Evolutionary conservation across 169 alveolate genomes (phyloP).

Genomic region (Plasmodium vinckei): DNA sequence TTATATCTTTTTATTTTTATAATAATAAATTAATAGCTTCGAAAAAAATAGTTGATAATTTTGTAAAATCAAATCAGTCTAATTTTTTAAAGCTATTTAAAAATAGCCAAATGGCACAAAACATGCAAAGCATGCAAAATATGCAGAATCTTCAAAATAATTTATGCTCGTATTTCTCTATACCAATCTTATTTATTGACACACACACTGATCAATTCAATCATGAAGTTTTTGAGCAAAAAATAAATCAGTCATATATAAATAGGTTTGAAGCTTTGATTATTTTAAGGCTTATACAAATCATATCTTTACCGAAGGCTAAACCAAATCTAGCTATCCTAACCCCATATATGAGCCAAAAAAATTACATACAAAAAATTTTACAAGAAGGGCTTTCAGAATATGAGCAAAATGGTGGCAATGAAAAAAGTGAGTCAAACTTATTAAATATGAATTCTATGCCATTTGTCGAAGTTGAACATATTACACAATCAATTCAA

Average conservation of each 20-base stretch:
- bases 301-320: background rate
- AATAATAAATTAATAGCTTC: slow-evolving; percentile 68
- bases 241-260: slow-evolving; percentile 45
- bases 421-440: background rate
- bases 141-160: no score
- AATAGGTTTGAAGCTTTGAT: slow-evolving; percentile 48
- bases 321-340: slow-evolving; percentile 43
- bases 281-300: slow-evolving; percentile 40
- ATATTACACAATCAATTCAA: background rate
- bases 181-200: slow-evolving; percentile 66
- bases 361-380: slow-evolving; percentile 33
- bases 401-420: background rate
- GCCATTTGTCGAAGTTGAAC: background rate
- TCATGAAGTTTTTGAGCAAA: slow-evolving; percentile 22
- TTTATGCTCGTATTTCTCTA: background rate
- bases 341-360: slow-evolving; percentile 67
- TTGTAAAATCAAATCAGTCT: background rate
- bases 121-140: no score
- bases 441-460: background rate
- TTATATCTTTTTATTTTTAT: slow-evolving; percentile 65
- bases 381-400: slow-evolving; percentile 1
- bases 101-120: background rate
- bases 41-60: slow-evolving; percentile 29
- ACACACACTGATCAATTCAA: slow-evolving; percentile 28
- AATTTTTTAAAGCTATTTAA: background rate